Evolutionary conservation across 2,329 filamentous ascomycete species (phyloP).

Genomic region (Arachnomyces sp.): DNA sequence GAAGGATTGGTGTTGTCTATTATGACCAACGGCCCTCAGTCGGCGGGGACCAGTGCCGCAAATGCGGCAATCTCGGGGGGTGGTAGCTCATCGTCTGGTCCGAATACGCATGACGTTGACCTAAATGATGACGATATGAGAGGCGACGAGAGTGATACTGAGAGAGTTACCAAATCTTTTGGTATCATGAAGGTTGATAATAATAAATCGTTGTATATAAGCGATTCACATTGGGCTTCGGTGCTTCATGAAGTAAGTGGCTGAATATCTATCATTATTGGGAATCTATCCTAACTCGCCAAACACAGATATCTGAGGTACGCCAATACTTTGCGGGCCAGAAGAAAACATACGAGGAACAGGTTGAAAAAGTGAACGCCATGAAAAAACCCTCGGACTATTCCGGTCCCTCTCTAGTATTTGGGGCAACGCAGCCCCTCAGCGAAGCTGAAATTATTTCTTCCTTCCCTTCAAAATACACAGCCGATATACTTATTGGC

Average conservation of each 20-base stretch:
- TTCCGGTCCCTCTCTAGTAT: slow-evolving; percentile 67
- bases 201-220: slow-evolving; percentile 69
- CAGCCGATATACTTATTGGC: slow-evolving; percentile 74
- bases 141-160: slow-evolving; percentile 59
- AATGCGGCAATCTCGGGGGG: slow-evolving; percentile 37
- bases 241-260: slow-evolving; percentile 58
- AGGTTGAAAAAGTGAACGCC: slow-evolving; percentile 65
- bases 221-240: slow-evolving; percentile 75
- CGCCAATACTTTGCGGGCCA: slow-evolving; percentile 81
- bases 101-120: slow-evolving; percentile 28
- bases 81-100: slow-evolving; percentile 31
- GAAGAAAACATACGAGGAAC: slow-evolving; percentile 80
- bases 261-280: slow-evolving; percentile 3
- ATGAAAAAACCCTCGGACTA: slow-evolving; percentile 48
- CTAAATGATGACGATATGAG: slow-evolving; percentile 33
- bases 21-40: slow-evolving; percentile 77
- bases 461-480: slow-evolving; percentile 70
- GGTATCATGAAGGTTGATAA: slow-evolving; percentile 79
- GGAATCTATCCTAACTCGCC: slow-evolving; percentile 9
- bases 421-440: slow-evolving; percentile 61
- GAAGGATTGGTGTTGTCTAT: slow-evolving; percentile 85
- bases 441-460: slow-evolving; percentile 69
- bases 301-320: slow-evolving; percentile 68
- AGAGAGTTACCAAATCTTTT: slow-evolving; percentile 62
- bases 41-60: slow-evolving; percentile 51